Evolutionary conservation across 2,329 filamentous ascomycete species (phyloP).

Genomic region (Trichoderma oligosporum): DNA sequence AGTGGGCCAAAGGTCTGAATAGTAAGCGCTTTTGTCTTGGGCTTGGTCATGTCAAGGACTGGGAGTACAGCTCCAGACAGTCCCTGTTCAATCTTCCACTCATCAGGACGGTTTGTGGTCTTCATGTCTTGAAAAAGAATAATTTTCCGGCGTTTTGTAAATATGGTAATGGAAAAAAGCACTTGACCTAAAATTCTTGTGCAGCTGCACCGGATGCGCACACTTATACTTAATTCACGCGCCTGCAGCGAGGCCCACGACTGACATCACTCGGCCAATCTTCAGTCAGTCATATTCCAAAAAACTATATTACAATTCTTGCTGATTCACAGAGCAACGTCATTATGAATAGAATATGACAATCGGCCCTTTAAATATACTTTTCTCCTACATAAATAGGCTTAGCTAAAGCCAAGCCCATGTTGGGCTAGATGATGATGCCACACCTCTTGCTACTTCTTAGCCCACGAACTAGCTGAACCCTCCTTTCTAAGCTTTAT

Average conservation of each 20-base stretch:
- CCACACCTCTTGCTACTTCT: background rate
- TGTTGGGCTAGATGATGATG: background rate
- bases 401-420: background rate
- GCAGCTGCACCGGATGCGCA: background rate
- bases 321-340: background rate
- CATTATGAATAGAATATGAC: background rate
- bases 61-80: conserved; percentile 9
- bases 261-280: background rate
- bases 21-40: background rate
- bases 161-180: background rate
- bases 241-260: background rate
- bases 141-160: background rate
- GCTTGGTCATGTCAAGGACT: conserved; percentile 10
- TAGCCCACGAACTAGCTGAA: conserved; percentile 3
- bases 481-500: background rate
- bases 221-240: conserved; percentile 5
- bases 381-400: background rate
- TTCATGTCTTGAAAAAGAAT: background rate
- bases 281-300: background rate
- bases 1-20: background rate
- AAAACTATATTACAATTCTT: background rate
- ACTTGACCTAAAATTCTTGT: background rate
- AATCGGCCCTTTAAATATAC: background rate
- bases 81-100: conserved; percentile 15
- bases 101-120: background rate